These are phyloP conservation scores for Centaurea solstitialis DNA, from an alignment of 129 eudicot genomes.

Conservation along the genomic window DNA sequence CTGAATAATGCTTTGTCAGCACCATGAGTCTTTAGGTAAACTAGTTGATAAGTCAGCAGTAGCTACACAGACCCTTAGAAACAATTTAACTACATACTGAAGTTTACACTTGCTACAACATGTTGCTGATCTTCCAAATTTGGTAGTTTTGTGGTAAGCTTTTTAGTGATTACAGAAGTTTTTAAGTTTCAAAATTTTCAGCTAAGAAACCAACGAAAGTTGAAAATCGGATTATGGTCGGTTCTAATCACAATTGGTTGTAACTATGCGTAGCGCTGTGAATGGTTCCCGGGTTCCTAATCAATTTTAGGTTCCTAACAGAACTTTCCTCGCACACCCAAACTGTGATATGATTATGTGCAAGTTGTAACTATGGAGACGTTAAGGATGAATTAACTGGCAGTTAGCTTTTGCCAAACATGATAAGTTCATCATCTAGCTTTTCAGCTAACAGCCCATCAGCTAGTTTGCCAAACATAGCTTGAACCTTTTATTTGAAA, in stretches of 20 bases:
- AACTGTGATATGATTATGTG: neutral
- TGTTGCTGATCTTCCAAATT: too few relatives aligned
- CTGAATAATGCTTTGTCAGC: neutral
- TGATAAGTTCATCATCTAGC: neutral
- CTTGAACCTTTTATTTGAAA: neutral
- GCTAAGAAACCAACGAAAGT: too few relatives aligned
- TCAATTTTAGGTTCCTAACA: neutral
- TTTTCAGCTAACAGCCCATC: neutral
- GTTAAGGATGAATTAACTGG: neutral
- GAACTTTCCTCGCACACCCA: neutral
- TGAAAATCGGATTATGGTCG: too few relatives aligned
- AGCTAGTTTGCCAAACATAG: neutral
- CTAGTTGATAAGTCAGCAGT: neutral
- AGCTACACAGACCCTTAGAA: neutral
- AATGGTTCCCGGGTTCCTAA: neutral
- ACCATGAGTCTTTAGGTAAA: neutral
- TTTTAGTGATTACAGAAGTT: too few relatives aligned
- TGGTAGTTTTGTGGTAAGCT: too few relatives aligned
- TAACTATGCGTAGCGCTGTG: too few relatives aligned
- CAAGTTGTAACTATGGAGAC: neutral
- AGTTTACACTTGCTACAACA: too few relatives aligned
- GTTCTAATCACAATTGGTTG: too few relatives aligned
- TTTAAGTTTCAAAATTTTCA: too few relatives aligned
- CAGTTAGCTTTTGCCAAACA: neutral
- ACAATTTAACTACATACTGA: too few relatives aligned